phyloP scores from a whole-genome alignment of 139 green algal species.

The Asterochloris sp. region DNA sequence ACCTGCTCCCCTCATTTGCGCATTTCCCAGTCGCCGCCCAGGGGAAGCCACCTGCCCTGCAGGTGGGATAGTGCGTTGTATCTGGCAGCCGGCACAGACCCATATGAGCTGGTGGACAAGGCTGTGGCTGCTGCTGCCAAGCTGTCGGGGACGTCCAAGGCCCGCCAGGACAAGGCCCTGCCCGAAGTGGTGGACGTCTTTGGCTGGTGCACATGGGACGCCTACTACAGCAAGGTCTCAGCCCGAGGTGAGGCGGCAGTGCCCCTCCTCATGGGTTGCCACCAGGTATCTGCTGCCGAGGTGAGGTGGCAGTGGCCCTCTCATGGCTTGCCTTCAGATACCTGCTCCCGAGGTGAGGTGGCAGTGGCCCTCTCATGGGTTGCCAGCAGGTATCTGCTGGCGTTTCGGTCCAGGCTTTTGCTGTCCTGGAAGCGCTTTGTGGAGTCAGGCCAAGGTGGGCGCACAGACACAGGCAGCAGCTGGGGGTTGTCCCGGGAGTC shows the following conservation, averaged over 20 bases:
- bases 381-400: no score
- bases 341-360: conserved; percentile 43
- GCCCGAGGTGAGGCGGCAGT: conserved; percentile 40
- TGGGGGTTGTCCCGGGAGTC: no score
- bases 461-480: no score
- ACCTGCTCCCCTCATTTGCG: no score
- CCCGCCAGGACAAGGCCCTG: conserved; percentile 58
- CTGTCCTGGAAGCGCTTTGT: no score
- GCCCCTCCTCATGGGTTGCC: no score
- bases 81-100: conserved; percentile 42
- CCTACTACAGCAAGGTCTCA: conserved; percentile 88
- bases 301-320: conserved; percentile 13
- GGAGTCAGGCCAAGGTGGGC: no score
- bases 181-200: conserved; percentile 82
- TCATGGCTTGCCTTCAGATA: no score
- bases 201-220: conserved; percentile 92
- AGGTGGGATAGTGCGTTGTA: conserved; percentile 35
- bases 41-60: neutral
- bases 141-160: conserved; percentile 61
- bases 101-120: conserved; percentile 51
- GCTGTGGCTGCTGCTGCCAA: conserved; percentile 60
- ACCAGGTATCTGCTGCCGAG: conserved; percentile 6
- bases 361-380: no score
- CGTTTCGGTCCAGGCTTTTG: no score
- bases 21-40: neutral